Percentiles rank a stretch among this genome's conserved stretches.
Evolutionary conservation across 2,329 filamentous ascomycete genomes (phyloP).

Genomic region (Sporothrix dimorphospora): DNA sequence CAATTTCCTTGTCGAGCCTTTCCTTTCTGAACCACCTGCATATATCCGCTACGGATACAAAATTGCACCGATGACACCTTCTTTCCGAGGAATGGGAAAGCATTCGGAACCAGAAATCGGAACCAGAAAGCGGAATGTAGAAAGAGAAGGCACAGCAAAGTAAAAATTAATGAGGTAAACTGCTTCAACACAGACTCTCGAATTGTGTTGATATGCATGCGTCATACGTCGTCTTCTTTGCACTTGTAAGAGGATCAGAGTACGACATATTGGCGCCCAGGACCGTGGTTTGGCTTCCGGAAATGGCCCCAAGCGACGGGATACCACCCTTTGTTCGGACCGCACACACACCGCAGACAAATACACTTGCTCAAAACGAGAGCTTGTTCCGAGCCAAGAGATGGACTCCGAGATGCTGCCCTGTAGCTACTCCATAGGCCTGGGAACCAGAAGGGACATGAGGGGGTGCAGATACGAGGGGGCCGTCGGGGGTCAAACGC

Average conservation of each 20-base stretch:
- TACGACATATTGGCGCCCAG: background rate
- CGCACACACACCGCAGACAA: no score
- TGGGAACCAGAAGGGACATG: background rate
- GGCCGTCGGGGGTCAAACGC: background rate
- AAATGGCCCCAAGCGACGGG: background rate
- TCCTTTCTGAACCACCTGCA: slow-evolving; percentile 18
- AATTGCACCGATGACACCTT: background rate
- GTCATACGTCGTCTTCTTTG: background rate
- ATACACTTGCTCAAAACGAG: background rate
- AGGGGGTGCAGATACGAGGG: background rate
- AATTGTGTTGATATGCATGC: background rate
- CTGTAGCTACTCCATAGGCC: no score
- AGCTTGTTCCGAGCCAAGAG: background rate
- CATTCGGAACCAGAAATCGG: background rate
- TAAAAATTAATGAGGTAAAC: no score
- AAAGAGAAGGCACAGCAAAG: no score
- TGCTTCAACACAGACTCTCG: no score
- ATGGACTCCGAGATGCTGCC: background rate
- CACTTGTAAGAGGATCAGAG: background rate
- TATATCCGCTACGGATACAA: background rate
- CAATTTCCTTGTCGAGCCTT: slow-evolving; percentile 5
- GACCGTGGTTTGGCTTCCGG: slow-evolving; percentile 1
- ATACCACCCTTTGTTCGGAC: slow-evolving; percentile 1
- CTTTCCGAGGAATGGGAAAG: background rate
- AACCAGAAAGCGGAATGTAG: background rate